Evolutionary conservation across 2,329 filamentous ascomycete species (phyloP), one percentile per base, ranked within the genome.

Genomic region (Claviceps spartinae): DNA sequence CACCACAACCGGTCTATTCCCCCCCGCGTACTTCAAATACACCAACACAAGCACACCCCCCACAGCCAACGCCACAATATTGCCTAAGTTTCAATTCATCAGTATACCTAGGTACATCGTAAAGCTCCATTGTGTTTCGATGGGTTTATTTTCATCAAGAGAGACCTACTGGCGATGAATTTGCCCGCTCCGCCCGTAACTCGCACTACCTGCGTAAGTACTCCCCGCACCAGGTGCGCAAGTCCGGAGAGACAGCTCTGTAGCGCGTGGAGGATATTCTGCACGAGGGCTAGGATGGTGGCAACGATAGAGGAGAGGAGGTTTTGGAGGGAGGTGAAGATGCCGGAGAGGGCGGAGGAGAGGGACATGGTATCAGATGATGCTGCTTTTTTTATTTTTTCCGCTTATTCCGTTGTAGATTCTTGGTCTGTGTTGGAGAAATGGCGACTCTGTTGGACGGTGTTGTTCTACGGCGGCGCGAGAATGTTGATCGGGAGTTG

Each of bases 281-380:
- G 62, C 14, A 70, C 53, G 37, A 71, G 40, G 51, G 63, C 48
- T 56, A 65, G 65, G 44, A 64, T 48, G n/a, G 68, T 63, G 37
- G 59, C 57, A 30, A 72, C 56, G 48, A 72, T 54, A 5, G 68
- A 69, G 37, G 64, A 58, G 41, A 71, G 54, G 34, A 72, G 67
- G 60, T 72, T 69, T 54, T 67, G 70, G 59, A 72, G 61, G 59
- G 67, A 70, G 57, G 64, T 67, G 60, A 71, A 59, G 48, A 71
- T 61, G 56, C 69, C 65, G 45, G 59, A 58, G 49, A 72, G 55
- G 34, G 68, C 69, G 45, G 60, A 57, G 22, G 62, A 62, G 59
- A 71, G 54, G 44, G 66, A 60, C 66, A 68, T 67, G 16, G 18
- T 18, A 1, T 42, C 2, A 13, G 18, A 18, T 2, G 40, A 9